Evolutionary conservation across 2,329 filamentous ascomycete genomes (phyloP).

Genomic region (Aciculosporium take): DNA sequence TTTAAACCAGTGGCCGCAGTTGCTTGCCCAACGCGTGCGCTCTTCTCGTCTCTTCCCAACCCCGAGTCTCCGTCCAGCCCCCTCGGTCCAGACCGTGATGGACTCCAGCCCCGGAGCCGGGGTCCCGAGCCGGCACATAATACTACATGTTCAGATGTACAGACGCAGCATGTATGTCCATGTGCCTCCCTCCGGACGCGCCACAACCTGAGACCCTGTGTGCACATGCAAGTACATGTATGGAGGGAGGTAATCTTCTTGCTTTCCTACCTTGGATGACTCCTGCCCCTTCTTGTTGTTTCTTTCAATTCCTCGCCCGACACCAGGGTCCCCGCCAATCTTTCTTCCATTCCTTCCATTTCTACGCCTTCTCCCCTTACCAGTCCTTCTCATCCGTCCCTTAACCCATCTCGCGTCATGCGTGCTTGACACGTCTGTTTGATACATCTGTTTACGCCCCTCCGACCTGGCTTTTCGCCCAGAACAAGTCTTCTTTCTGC

Average conservation of each 20-base stretch:
- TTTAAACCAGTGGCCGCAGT: too few relatives aligned
- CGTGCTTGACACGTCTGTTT: too few relatives aligned
- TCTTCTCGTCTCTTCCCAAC: too few relatives aligned
- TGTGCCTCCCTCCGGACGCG: not conserved
- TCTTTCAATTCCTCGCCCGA: too few relatives aligned
- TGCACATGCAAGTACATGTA: not conserved
- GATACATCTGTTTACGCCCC: not conserved
- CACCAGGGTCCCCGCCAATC: too few relatives aligned
- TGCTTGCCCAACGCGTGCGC: too few relatives aligned
- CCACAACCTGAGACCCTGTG: not conserved
- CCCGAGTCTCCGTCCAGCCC: conserved; percentile 8
- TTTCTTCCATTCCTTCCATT: too few relatives aligned
- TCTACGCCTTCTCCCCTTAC: not conserved
- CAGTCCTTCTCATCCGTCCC: not conserved
- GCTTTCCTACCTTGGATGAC: too few relatives aligned
- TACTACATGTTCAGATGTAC: not conserved
- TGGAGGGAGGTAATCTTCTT: too few relatives aligned
- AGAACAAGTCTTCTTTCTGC: too few relatives aligned
- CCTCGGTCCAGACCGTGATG: conserved; percentile 15
- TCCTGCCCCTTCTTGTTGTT: too few relatives aligned
- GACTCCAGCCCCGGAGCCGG: conserved; percentile 12
- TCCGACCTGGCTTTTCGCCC: not conserved
- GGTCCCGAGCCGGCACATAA: conserved; percentile 5
- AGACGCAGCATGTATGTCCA: not conserved
- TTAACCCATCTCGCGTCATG: not conserved